Percentiles rank a stretch among this genome's conserved stretches.
These are phyloP conservation scores for Sideroxylon spinosum DNA, from an alignment of 179 eudicot genomes.

Conservation along the genomic window DNA sequence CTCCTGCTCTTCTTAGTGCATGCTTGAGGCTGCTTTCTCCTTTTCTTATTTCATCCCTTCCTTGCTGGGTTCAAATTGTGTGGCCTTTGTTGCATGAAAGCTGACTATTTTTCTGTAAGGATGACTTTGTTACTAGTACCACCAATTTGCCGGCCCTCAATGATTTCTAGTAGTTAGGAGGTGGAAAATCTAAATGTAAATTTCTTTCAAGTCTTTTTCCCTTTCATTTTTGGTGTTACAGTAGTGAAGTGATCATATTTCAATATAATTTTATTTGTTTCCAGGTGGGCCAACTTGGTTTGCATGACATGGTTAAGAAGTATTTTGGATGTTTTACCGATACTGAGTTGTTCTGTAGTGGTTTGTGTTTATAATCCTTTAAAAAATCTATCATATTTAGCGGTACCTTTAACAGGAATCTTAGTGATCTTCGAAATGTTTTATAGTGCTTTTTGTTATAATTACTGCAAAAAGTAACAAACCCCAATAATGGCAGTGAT, in stretches of 20 bases:
- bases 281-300: background rate
- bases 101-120: background rate
- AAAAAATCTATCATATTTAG: background rate
- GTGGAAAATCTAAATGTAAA: background rate
- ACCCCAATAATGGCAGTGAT: background rate
- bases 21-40: constrained; percentile 10
- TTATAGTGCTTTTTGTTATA: background rate
- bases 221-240: background rate
- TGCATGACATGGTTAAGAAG: background rate
- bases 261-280: background rate
- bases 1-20: constrained; percentile 9
- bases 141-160: background rate
- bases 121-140: background rate
- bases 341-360: background rate
- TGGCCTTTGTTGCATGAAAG: background rate
- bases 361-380: background rate
- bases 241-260: constrained; percentile 1
- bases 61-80: background rate
- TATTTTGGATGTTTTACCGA: background rate
- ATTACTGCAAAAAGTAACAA: too few species aligned
- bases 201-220: background rate
- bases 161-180: background rate
- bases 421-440: too few species aligned
- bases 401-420: background rate
- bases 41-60: background rate